Evolutionary conservation across 2,329 filamentous ascomycete genomes (phyloP).

Genomic region (Exophiala dermatitidis): DNA sequence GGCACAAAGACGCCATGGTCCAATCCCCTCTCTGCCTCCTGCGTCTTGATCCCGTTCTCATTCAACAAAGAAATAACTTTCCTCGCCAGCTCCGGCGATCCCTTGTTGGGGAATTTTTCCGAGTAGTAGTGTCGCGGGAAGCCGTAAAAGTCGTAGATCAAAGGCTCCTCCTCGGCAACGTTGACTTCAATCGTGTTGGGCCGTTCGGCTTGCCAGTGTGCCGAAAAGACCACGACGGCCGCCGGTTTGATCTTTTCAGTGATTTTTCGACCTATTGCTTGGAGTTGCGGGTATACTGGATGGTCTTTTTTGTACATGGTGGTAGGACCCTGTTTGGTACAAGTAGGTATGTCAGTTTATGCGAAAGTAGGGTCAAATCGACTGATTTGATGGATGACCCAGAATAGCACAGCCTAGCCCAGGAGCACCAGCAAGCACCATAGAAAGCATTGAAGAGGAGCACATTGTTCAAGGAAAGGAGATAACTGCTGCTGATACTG

Average conservation of each 20-base stretch:
- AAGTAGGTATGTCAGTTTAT: neutral
- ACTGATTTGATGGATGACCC: too few relatives aligned
- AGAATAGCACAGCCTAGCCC: too few relatives aligned
- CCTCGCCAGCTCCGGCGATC: conserved; percentile 53
- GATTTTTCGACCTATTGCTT: conserved; percentile 61
- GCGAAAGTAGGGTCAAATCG: neutral
- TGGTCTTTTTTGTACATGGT: conserved; percentile 63
- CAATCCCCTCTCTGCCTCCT: conserved; percentile 56
- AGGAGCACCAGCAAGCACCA: too few relatives aligned
- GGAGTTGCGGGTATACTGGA: conserved; percentile 58
- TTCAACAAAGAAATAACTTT: conserved; percentile 51
- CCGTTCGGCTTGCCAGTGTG: conserved; percentile 60
- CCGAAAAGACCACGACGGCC: conserved; percentile 68
- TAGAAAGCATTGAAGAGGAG: too few relatives aligned
- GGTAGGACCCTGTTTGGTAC: conserved; percentile 40
- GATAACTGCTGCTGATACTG: too few relatives aligned
- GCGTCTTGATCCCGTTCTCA: conserved; percentile 52
- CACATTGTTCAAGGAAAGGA: too few relatives aligned
- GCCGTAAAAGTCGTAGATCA: conserved; percentile 70
- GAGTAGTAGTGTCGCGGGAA: conserved; percentile 65
- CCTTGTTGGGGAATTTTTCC: conserved; percentile 58
- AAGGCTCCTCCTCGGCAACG: conserved; percentile 53
- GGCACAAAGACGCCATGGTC: conserved; percentile 71
- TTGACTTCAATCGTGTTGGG: conserved; percentile 57
- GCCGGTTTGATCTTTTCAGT: conserved; percentile 62